Percentiles rank a stretch among this genome's conserved stretches.
phyloP scores from a whole-genome alignment of 176 grass and related monocot species.

The Avena sativa region DNA sequence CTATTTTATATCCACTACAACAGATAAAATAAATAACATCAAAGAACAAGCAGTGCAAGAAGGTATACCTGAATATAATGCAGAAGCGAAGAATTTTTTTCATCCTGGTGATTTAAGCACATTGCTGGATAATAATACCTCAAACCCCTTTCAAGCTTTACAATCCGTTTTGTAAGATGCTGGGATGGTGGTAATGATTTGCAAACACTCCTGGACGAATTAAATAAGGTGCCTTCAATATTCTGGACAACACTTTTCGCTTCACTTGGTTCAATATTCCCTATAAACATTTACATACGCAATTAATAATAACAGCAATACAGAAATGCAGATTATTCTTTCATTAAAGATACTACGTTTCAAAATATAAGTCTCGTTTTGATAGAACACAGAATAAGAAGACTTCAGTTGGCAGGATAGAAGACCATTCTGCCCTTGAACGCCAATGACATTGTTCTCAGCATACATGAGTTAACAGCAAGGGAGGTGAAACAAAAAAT shows the following conservation, averaged over 20 bases:
- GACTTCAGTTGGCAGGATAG: conserved; percentile 10
- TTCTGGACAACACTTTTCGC: conserved; percentile 65
- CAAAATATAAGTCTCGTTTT: conserved; percentile 1
- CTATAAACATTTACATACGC: conserved; percentile 48
- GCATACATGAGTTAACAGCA: neutral
- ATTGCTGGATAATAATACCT: conserved; percentile 66
- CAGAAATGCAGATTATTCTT: conserved; percentile 16
- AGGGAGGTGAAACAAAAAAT: neutral
- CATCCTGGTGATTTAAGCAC: conserved; percentile 75
- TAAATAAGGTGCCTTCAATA: conserved; percentile 78
- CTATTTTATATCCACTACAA: neutral
- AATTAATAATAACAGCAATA: conserved; percentile 29
- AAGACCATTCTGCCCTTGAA: conserved; percentile 19
- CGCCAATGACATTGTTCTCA: neutral
- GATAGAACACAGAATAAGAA: conserved; percentile 1
- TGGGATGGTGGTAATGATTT: conserved; percentile 82
- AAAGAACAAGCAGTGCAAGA: conserved; percentile 14
- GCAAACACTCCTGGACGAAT: conserved; percentile 50
- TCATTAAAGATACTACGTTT: conserved; percentile 23
- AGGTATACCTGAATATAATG: conserved; percentile 86
- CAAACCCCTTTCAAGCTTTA: conserved; percentile 92
- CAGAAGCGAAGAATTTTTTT: conserved; percentile 94
- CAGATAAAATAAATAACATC: conserved; percentile 8
- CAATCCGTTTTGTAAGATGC: conserved; percentile 84
- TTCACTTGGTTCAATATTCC: conserved; percentile 82